Evolutionary conservation across 768 basidiomycete species (phyloP).

Genomic region (Leucocoprinus birnbaumii): DNA sequence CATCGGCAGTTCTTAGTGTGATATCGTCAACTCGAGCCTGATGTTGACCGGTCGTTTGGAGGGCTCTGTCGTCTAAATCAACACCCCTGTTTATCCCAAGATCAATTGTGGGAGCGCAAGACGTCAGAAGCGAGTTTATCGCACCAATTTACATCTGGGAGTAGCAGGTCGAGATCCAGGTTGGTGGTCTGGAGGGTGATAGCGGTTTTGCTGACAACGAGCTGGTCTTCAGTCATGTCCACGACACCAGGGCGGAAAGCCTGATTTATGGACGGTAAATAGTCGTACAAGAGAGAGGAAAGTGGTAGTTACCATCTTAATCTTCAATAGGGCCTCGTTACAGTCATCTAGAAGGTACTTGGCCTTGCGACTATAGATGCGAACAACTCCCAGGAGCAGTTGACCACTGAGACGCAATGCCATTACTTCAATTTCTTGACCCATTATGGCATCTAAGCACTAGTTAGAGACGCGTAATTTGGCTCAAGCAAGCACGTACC

Average conservation of each 20-base stretch:
- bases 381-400: constrained; percentile 91
- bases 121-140: background rate
- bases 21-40: constrained; percentile 87
- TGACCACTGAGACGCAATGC: constrained; percentile 97
- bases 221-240: constrained; percentile 94
- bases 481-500: constrained; percentile 45
- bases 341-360: constrained; percentile 98
- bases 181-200: constrained; percentile 82
- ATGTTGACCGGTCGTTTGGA: constrained; percentile 69
- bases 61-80: constrained; percentile 69
- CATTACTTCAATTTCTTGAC: constrained; percentile 89
- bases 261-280: constrained; percentile 33
- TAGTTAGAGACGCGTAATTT: background rate
- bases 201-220: constrained; percentile 80
- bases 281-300: background rate
- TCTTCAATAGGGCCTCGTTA: constrained; percentile 92
- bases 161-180: constrained; percentile 75
- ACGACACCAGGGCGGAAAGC: constrained; percentile 94
- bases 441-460: constrained; percentile 81
- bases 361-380: constrained; percentile 97
- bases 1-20: constrained; percentile 76
- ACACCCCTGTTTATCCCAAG: constrained; percentile 55
- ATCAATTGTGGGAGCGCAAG: constrained; percentile 8
- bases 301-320: constrained; percentile 77
- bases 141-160: constrained; percentile 82